A percentile compares a stretch with the other conserved stretches of the same genome.
Evolutionary conservation across 1,284 basidiomycete genomes (phyloP).

Genomic region (Thelephora terrestris): DNA sequence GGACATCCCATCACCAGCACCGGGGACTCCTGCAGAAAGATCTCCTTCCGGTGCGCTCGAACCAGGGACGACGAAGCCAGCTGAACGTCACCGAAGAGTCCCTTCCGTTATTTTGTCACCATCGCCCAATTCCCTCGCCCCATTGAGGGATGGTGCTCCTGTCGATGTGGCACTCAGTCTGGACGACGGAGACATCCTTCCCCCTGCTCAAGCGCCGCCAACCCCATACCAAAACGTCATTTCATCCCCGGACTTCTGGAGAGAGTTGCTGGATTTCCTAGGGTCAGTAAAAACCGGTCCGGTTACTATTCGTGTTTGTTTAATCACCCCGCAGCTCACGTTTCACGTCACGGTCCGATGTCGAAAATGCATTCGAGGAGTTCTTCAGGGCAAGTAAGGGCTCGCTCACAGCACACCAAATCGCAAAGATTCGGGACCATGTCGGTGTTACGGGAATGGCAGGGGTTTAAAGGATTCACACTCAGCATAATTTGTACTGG

Average conservation of each 20-base stretch:
- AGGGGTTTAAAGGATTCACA: conserved; percentile 23
- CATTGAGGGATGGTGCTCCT: conserved; percentile 31
- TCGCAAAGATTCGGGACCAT: conserved; percentile 69
- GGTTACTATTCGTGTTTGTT: background rate
- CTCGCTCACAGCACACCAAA: conserved; percentile 57
- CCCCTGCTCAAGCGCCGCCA: conserved; percentile 28
- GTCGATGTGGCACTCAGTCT: conserved; percentile 59
- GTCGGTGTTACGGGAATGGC: conserved; percentile 74
- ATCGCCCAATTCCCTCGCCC: conserved; percentile 40
- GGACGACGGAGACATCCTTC: conserved; percentile 40
- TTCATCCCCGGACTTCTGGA: conserved; percentile 72
- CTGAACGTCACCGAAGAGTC: conserved; percentile 43
- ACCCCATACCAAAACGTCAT: conserved; percentile 59
- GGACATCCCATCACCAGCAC: conserved; percentile 4
- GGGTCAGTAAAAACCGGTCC: conserved; percentile 28
- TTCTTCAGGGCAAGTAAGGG: conserved; percentile 67
- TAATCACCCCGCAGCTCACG: conserved; percentile 32
- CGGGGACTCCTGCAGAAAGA: conserved; percentile 8
- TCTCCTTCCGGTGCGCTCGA: background rate
- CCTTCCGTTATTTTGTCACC: conserved; percentile 69
- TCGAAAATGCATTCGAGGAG: conserved; percentile 57
- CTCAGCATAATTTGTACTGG: too few relatives aligned
- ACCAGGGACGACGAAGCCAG: conserved; percentile 11
- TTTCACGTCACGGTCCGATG: conserved; percentile 45
- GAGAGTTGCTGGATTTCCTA: conserved; percentile 53